Conservation (phyloP, 2,329 filamentous ascomycete genomes). For the Uncinocarpus reesii region DNA sequence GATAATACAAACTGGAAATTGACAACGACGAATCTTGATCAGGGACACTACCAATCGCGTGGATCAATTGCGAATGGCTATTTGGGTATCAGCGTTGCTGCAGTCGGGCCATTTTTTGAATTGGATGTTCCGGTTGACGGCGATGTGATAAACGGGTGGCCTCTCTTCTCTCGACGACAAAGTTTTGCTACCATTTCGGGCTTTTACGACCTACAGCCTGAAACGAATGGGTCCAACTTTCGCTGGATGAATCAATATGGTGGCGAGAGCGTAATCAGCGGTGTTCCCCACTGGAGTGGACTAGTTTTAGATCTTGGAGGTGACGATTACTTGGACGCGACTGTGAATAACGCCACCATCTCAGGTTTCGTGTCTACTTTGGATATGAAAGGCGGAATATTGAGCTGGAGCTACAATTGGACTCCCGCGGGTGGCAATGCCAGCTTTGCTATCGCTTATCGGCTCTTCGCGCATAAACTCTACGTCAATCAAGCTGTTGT, state of each 20-base stretch:
- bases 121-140: slow-evolving; percentile 42
- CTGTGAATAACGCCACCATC: slow-evolving; percentile 49
- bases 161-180: slow-evolving; percentile 52
- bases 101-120: slow-evolving; percentile 55
- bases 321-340: slow-evolving; percentile 49
- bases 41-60: slow-evolving; percentile 51
- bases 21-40: slow-evolving; percentile 44
- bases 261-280: slow-evolving; percentile 59
- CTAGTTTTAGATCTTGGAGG: slow-evolving; percentile 48
- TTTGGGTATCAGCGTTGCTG: slow-evolving; percentile 52
- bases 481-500: slow-evolving; percentile 53
- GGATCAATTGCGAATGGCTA: slow-evolving; percentile 55
- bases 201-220: slow-evolving; percentile 53
- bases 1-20: slow-evolving; percentile 50
- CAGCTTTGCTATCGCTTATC: slow-evolving; percentile 51
- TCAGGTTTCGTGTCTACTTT: slow-evolving; percentile 51
- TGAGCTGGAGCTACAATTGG: slow-evolving; percentile 59
- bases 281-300: slow-evolving; percentile 59
- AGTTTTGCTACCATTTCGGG: slow-evolving; percentile 58
- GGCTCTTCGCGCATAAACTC: slow-evolving; percentile 56
- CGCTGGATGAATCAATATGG: slow-evolving; percentile 60
- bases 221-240: slow-evolving; percentile 53
- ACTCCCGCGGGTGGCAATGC: slow-evolving; percentile 41
- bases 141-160: slow-evolving; percentile 56
- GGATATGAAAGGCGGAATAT: slow-evolving; percentile 52